Conservation (phyloP, 2,329 filamentous ascomycete genomes). For the Nemania abortiva region DNA sequence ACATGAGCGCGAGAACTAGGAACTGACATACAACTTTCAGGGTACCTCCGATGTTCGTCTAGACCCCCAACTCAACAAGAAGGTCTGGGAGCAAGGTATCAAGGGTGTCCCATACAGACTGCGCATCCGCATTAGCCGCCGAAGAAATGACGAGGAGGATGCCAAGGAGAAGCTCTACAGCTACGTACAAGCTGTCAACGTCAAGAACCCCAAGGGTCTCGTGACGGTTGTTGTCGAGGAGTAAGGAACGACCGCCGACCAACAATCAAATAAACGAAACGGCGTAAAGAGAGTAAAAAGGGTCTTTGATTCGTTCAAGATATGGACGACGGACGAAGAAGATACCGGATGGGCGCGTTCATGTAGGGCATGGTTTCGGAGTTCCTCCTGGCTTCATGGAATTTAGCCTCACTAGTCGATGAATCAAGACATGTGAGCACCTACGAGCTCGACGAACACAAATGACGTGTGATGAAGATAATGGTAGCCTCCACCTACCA, state of each 20-base stretch:
- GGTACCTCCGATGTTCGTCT: conserved; percentile 97
- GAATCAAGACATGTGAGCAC: conserved; percentile 56
- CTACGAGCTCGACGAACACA: conserved; percentile 35
- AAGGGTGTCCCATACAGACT: conserved; percentile 99
- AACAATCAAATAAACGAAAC: conserved; percentile 37
- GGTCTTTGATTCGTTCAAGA: conserved; percentile 40
- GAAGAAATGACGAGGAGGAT: conserved; percentile 99
- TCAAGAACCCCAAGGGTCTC: conserved; percentile 99
- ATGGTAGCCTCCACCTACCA: conserved; percentile 14
- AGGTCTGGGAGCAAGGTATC: conserved; percentile 99
- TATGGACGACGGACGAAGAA: conserved; percentile 39
- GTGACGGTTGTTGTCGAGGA: conserved; percentile 89
- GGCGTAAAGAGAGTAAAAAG: conserved; percentile 46
- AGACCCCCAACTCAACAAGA: conserved; percentile 99
- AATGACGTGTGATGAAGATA: conserved; percentile 30
- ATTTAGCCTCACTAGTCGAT: conserved; percentile 59
- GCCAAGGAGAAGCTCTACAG: conserved; percentile 99
- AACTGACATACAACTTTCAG: conserved; percentile 62
- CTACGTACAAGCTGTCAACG: conserved; percentile 99
- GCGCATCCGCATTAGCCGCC: conserved; percentile 97
- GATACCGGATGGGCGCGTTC: conserved; percentile 53
- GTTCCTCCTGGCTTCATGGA: conserved; percentile 57
- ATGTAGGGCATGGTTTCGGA: conserved; percentile 61
- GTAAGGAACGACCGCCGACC: conserved; percentile 57
- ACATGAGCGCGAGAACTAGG: conserved; percentile 1